phyloP scores from a whole-genome alignment of 2,329 filamentous ascomycete genomes.

The Volutella citrinella region DNA sequence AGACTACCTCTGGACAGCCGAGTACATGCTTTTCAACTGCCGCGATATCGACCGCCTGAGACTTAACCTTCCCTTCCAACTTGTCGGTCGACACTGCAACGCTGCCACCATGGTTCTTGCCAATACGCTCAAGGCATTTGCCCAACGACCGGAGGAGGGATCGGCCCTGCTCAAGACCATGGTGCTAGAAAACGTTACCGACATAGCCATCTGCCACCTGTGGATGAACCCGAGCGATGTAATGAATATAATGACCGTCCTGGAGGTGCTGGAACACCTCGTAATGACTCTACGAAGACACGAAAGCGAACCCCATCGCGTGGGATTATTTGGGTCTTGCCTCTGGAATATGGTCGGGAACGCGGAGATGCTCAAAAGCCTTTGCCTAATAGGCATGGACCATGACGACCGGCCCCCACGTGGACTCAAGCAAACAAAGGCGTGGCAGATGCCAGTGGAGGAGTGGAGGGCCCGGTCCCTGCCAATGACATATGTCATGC shows the following conservation, averaged over 20 bases:
- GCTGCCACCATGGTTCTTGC: conserved; percentile 51
- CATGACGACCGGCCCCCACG: conserved; percentile 36
- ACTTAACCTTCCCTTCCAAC: conserved; percentile 49
- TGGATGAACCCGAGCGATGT: conserved; percentile 52
- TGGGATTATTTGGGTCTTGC: conserved; percentile 40
- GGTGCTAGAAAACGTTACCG: conserved; percentile 49
- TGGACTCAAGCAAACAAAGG: conserved; percentile 36
- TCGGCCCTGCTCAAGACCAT: conserved; percentile 41
- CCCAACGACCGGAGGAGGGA: conserved; percentile 42
- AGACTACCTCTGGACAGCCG: conserved; percentile 42
- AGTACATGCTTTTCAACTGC: conserved; percentile 42
- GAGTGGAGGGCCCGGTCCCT: conserved; percentile 40
- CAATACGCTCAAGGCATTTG: conserved; percentile 48
- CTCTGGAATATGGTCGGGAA: conserved; percentile 50
- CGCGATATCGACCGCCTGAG: conserved; percentile 45
- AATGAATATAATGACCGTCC: conserved; percentile 42
- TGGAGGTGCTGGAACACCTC: conserved; percentile 42
- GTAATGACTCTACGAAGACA: conserved; percentile 46
- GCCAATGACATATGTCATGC: conserved; percentile 33
- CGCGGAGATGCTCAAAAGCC: conserved; percentile 40
- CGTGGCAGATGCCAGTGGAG: conserved; percentile 32
- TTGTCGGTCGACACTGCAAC: conserved; percentile 43
- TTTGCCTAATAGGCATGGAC: conserved; percentile 47
- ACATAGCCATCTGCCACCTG: conserved; percentile 44
- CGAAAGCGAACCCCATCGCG: conserved; percentile 33